Conservation (phyloP, 1,284 basidiomycete species). For the Moniliella sp. region DNA sequence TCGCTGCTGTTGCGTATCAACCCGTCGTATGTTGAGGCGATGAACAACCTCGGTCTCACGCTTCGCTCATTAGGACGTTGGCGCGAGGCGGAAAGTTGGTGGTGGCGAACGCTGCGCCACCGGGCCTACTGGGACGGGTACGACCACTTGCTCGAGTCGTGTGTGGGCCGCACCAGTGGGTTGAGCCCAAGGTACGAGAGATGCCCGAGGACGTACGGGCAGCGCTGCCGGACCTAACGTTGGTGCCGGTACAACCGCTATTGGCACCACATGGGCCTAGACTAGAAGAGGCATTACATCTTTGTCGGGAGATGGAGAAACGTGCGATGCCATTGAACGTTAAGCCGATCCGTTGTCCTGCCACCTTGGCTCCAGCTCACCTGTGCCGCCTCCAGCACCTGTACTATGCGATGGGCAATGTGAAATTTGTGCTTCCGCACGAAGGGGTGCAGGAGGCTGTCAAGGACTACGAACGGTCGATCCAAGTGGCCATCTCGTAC, state of each 20-base stretch:
- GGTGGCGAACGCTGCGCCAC: constrained; percentile 37
- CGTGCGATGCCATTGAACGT: too few species aligned
- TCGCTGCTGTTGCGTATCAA: constrained; percentile 30
- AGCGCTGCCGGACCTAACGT: too few species aligned
- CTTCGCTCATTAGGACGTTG: constrained; percentile 36
- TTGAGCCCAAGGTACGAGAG: too few species aligned
- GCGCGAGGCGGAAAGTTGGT: constrained; percentile 37
- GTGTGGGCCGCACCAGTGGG: constrained; percentile 27
- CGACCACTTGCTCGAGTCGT: constrained; percentile 37
- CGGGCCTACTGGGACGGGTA: constrained; percentile 38
- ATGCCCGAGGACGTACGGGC: neutral
- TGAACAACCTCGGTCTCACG: constrained; percentile 40
- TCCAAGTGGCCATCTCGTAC: constrained; percentile 20
- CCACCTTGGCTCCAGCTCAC: constrained; percentile 30
- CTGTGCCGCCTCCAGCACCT: constrained; percentile 37
- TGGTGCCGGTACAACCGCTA: too few species aligned
- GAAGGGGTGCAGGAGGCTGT: constrained; percentile 14
- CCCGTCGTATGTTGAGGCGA: constrained; percentile 35
- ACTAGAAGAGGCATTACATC: constrained; percentile 32
- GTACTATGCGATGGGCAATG: constrained; percentile 37
- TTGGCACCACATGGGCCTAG: too few species aligned
- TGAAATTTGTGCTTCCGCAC: constrained; percentile 28
- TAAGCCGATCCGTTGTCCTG: constrained; percentile 10
- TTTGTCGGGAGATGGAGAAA: constrained; percentile 35
- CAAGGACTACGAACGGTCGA: constrained; percentile 35